A percentile compares a stretch with the other conserved stretches of the same genome.
Evolutionary conservation across 768 basidiomycete genomes (phyloP).

Genomic region (Mycena rosella): DNA sequence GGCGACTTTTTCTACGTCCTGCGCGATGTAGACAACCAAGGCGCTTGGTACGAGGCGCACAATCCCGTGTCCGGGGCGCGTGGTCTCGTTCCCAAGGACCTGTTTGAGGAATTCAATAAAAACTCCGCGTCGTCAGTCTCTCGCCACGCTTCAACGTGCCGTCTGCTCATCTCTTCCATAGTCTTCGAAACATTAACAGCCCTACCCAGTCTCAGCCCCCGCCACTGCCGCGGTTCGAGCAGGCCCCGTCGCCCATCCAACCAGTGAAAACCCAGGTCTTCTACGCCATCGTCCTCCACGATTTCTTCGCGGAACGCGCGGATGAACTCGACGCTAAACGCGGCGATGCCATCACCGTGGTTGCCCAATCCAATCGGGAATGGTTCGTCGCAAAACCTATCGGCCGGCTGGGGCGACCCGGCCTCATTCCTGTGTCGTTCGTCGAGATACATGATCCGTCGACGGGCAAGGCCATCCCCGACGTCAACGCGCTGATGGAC

Average conservation of each 20-base stretch:
- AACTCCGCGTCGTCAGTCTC: conserved; percentile 69
- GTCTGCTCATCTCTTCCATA: conserved; percentile 27
- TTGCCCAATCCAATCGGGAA: conserved; percentile 99
- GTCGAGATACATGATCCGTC: conserved; percentile 96
- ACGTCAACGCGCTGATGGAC: conserved; percentile 85
- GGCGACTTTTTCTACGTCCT: conserved; percentile 99
- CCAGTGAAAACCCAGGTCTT: conserved; percentile 72
- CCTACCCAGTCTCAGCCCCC: conserved; percentile 36
- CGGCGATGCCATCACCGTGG: conserved; percentile 95
- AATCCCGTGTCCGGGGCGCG: conserved; percentile 93
- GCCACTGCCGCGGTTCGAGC: conserved; percentile 40
- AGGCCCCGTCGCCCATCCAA: conserved; percentile 43
- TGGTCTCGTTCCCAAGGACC: conserved; percentile 87
- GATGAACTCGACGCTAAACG: conserved; percentile 97
- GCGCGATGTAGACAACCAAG: conserved; percentile 70
- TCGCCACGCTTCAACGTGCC: conserved; percentile 5
- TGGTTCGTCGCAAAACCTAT: conserved; percentile 99
- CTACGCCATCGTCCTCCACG: conserved; percentile 96
- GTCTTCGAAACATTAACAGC: conserved; percentile 26
- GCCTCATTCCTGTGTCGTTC: conserved; percentile 96
- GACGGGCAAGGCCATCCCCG: conserved; percentile 82
- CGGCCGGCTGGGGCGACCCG: conserved; percentile 93
- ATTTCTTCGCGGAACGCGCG: conserved; percentile 94
- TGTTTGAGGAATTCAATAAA: conserved; percentile 95
- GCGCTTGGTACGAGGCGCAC: conserved; percentile 91